Evolutionary conservation across 495 filamentous ascomycete genomes (phyloP), one percentile per base, ranked within the genome.

Genomic region (Xylaria cubensis): DNA sequence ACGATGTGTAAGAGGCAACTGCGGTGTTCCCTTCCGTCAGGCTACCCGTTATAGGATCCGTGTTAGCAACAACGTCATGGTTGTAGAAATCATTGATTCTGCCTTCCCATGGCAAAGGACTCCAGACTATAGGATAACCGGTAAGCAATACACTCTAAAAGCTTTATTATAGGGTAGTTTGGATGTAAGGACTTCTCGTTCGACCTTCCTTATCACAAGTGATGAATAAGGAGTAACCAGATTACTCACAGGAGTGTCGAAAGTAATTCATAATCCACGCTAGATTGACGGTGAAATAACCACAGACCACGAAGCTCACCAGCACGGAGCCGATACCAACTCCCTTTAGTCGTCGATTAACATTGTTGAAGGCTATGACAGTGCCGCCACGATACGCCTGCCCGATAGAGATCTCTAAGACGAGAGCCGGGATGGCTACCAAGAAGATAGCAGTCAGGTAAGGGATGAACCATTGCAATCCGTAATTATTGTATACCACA

Each of bases 251-350:
- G 2, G 79, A 82, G 34, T 77, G 73, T n/a, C 81, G 80, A 63
- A 84, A 84, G 58, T 83, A 84, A 64, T 72, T 78, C 80, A 84
- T 83, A 72, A 84, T 82, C 81, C 81, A 83, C 1, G 80, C 77
- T n/a, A 83, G 74, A 46, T 80, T 82, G 39, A 80, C 76, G 0
- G 74, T 79, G 64, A 82, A 84, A 67, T 83, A 84, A 21, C 76
- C 74, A 24, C 79, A 79, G 15, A 83, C 81, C 26, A 82, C 77
- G 56, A 80, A 81, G 64, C 79, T 78, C 66, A 82, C 75, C 50
- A 82, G 67, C 58, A 82, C 73, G 2, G 76, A 77, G 15, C 75
- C 80, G 13, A 84, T 55, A 7, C 81, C 82, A 29, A 80, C 78
- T 10, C 82, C 82, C 58, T 81, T 81, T 36, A 83, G 68, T 3